Evolutionary conservation across 139 green algal genomes (phyloP).

Genomic region (Dunaliella sp.): DNA sequence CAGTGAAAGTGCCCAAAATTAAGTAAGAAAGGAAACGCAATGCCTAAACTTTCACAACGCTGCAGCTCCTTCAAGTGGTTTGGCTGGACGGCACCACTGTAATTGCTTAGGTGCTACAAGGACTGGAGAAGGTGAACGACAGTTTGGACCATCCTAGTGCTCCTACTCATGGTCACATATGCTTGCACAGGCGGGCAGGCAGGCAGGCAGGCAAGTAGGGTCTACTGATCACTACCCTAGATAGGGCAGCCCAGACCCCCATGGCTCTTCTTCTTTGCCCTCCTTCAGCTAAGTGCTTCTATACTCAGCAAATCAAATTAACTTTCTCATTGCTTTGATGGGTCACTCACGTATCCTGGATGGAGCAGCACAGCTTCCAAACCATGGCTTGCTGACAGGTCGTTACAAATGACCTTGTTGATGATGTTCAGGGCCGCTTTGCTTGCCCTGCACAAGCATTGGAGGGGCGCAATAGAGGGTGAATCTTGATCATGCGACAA

Average conservation of each 20-base stretch:
- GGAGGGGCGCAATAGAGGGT: no score
- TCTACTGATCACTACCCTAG: neutral
- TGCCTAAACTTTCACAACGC: no score
- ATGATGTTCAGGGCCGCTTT: conserved; percentile 46
- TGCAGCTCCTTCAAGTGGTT: no score
- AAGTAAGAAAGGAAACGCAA: neutral
- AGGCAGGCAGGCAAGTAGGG: neutral
- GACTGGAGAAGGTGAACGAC: no score
- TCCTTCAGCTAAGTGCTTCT: neutral
- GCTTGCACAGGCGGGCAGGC: neutral
- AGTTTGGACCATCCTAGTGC: no score
- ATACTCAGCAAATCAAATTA: neutral
- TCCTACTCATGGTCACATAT: no score
- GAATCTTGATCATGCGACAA: no score
- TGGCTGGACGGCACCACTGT: no score
- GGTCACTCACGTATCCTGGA: neutral
- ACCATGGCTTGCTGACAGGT: neutral
- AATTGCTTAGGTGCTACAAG: no score
- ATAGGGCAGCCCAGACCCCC: neutral
- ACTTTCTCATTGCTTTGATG: no score
- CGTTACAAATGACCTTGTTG: conserved; percentile 24
- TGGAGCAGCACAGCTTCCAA: neutral
- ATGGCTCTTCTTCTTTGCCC: neutral
- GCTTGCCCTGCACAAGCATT: conserved; percentile 28
- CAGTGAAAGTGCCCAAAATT: neutral